Evolutionary conservation across 129 eudicot genomes (phyloP).

Genomic region (Escallonia rubra): DNA sequence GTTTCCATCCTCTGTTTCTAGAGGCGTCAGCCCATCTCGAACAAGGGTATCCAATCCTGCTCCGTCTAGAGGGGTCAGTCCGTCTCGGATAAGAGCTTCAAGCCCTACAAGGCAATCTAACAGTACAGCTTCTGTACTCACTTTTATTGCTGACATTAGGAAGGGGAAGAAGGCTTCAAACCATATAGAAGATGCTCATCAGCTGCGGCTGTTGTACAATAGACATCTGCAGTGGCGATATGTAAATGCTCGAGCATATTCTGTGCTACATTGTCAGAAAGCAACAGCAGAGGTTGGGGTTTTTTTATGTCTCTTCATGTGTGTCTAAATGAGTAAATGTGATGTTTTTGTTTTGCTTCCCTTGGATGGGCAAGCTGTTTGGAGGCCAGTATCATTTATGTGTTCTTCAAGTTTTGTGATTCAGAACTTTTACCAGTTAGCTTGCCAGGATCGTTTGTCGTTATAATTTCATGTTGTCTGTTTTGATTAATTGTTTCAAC

Average conservation of each 20-base stretch:
- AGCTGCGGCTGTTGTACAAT: constrained; percentile 67
- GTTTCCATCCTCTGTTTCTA: constrained; percentile 25
- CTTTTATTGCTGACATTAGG: constrained; percentile 72
- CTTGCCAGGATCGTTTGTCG: not conserved
- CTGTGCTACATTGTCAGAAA: constrained; percentile 50
- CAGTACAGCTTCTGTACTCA: constrained; percentile 74
- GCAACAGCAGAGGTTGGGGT: constrained; percentile 65
- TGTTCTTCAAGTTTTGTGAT: not conserved
- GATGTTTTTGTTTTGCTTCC: not conserved
- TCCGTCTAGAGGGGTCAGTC: constrained; percentile 74
- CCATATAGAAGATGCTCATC: constrained; percentile 86
- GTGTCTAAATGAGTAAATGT: not conserved
- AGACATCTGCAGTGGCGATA: constrained; percentile 87
- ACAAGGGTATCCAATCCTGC: constrained; percentile 33
- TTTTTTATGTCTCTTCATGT: not conserved
- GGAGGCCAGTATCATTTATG: not conserved
- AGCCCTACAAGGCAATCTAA: constrained; percentile 72
- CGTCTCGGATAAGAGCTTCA: constrained; percentile 64
- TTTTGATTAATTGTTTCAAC: not conserved
- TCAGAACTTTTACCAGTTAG: not conserved
- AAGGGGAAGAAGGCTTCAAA: constrained; percentile 71
- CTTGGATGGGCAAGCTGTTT: not conserved
- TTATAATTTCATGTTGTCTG: not conserved
- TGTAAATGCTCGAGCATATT: constrained; percentile 63
- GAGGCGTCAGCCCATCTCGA: constrained; percentile 74